A percentile compares a stretch with the other conserved stretches of the same genome.
phyloP scores from a whole-genome alignment of 2,329 filamentous ascomycete genomes.

The Epichloe hybrida region DNA sequence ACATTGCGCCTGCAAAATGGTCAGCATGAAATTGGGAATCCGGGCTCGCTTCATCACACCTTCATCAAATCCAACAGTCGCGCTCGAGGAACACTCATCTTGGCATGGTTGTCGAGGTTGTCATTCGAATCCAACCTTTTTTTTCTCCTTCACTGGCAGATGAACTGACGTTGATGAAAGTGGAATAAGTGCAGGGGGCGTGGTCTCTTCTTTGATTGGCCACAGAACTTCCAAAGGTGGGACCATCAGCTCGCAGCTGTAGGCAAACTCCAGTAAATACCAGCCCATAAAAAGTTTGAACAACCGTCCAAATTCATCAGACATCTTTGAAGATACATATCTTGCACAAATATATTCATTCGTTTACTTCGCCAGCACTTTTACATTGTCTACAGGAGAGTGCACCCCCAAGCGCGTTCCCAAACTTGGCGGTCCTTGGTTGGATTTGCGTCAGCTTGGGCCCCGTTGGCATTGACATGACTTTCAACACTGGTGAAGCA shows the following conservation, averaged over 20 bases:
- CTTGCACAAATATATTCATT: too few species aligned
- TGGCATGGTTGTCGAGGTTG: slow-evolving; percentile 22
- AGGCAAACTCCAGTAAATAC: not conserved
- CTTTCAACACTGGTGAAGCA: not conserved
- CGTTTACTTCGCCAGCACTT: too few species aligned
- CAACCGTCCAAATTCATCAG: too few species aligned
- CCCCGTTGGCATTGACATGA: not conserved
- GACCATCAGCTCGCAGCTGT: not conserved
- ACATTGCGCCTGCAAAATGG: slow-evolving; percentile 58
- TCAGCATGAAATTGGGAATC: slow-evolving; percentile 11
- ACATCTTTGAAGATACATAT: too few species aligned
- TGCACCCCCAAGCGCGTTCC: not conserved
- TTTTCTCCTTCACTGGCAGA: not conserved
- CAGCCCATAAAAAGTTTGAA: not conserved
- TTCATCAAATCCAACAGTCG: slow-evolving; percentile 63
- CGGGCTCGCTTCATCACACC: slow-evolving; percentile 31
- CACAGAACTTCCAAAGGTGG: not conserved
- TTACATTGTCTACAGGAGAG: not conserved
- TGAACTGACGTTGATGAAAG: too few species aligned
- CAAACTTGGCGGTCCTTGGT: not conserved
- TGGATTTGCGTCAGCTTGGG: not conserved
- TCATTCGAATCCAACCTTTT: slow-evolving; percentile 6
- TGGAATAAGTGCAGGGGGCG: not conserved
- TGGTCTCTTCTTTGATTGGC: slow-evolving; percentile 6
- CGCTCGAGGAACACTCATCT: slow-evolving; percentile 49